phyloP scores from a whole-genome alignment of 2,329 filamentous ascomycete species.

The Ophiostoma piceae region DNA sequence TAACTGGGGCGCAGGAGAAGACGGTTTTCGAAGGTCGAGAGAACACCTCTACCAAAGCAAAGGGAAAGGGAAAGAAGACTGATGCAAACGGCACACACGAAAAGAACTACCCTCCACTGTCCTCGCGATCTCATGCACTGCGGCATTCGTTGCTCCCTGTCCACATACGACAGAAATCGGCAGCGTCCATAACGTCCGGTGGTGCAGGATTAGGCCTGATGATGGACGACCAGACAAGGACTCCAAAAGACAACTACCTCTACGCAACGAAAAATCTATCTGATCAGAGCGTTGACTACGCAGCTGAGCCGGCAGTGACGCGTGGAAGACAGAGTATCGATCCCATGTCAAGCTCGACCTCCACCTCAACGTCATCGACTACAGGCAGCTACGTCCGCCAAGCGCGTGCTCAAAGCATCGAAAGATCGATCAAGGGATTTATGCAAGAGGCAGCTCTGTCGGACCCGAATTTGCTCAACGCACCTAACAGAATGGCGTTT shows the following conservation, averaged over 20 bases:
- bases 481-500: constrained; percentile 12
- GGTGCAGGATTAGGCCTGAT: not conserved
- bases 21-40: not conserved
- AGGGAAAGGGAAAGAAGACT: not conserved
- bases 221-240: not conserved
- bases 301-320: constrained; percentile 11
- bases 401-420: constrained; percentile 31
- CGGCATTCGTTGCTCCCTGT: constrained; percentile 25
- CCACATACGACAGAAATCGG: constrained; percentile 27
- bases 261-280: constrained; percentile 24
- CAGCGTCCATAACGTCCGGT: constrained; percentile 4
- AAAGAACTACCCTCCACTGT: constrained; percentile 31
- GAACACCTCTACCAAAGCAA: not conserved
- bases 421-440: constrained; percentile 30
- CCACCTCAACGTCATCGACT: not conserved
- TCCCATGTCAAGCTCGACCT: not conserved
- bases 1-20: not conserved
- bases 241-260: constrained; percentile 17
- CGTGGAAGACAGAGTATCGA: constrained; percentile 25
- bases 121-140: constrained; percentile 33
- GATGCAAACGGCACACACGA: not conserved
- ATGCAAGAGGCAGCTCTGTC: constrained; percentile 28
- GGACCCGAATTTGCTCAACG: constrained; percentile 6
- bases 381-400: constrained; percentile 29
- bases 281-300: constrained; percentile 24